These are phyloP conservation scores for Musa balbisiana DNA, from an alignment of 202 grass and related monocot genomes.

Conservation along the genomic window DNA sequence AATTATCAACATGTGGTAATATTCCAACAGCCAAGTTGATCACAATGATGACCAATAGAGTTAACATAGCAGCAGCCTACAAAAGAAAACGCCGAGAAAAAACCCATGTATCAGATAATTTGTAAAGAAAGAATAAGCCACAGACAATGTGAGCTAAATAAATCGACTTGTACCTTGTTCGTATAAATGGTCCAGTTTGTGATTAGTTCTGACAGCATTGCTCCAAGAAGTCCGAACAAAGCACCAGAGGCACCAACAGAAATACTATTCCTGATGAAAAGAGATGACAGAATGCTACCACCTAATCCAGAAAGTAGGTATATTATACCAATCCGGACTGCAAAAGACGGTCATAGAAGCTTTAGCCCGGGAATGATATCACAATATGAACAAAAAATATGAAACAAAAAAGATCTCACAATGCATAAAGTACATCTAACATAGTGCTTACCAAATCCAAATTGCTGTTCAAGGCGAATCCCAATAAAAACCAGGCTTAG, in stretches of 20 bases:
- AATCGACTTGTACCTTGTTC: conserved; percentile 43
- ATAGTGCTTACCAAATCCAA: conserved; percentile 52
- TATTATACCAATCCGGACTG: conserved; percentile 53
- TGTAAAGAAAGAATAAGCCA: not conserved
- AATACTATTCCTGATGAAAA: conserved; percentile 64
- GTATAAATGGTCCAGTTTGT: conserved; percentile 89
- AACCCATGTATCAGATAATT: not conserved
- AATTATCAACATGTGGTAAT: conserved; percentile 87
- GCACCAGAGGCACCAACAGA: conserved; percentile 82
- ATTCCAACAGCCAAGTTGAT: conserved; percentile 88
- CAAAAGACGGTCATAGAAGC: conserved; percentile 16
- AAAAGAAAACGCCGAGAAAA: not conserved
- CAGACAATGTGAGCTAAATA: not conserved
- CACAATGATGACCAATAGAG: conserved; percentile 56
- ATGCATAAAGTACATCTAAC: not conserved
- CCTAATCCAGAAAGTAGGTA: conserved; percentile 73
- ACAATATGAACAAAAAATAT: not conserved
- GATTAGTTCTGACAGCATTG: conserved; percentile 76
- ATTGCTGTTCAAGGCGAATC: conserved; percentile 85
- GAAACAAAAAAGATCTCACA: not conserved
- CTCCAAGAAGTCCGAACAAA: conserved; percentile 84
- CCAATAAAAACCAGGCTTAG: conserved; percentile 76
- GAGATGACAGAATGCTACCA: conserved; percentile 58
- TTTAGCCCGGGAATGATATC: not conserved
- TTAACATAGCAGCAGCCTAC: conserved; percentile 54